Evolutionary conservation across 1,139 yeast genomes (phyloP), one percentile per base, ranked within the genome.

Genomic region (Spencermartinsiella ligniputridi): DNA sequence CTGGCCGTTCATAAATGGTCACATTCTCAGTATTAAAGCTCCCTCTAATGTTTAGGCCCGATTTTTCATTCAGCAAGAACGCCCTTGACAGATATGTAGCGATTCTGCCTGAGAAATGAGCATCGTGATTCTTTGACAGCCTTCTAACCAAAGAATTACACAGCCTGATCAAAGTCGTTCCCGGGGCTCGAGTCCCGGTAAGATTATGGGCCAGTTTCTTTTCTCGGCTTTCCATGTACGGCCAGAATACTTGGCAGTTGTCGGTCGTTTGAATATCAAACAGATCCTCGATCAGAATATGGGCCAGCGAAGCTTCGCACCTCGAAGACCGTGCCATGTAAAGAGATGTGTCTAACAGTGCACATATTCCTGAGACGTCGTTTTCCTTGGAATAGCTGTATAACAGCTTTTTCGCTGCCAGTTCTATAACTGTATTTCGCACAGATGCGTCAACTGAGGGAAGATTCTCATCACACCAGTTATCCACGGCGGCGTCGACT

Each of bases 1-100:
- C 36, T 15, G 35, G 39, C 34, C 49, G 51, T 20, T 55, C 56
- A 35, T 64, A 66, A 20, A 47, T 41, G 1, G 72, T 67, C 12
- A 55, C 52, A 47, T 68, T 68, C 17, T 62, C 71, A 1, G 53
- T 52, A 47, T 68, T 63, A 52, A 59, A 68, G 13, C 60, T 60
- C 0, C 72, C 72, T 11, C 67, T 58, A 16, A 63, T 58, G 41
- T 68, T 68, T 17, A 67, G 53, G 3, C 70, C 71, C 3, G 69
- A 63, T 36, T 65, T 62, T 43, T 68, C 72, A 32, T 59, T 55
- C 17, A 67, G 47, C 1, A 71, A 69, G 44, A 68, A 68, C 3
- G 70, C 70, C 12, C 61, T 48, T 2, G 71, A 64, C 24, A 68
- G 54, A 40, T 62, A 67, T 47, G 64, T 62, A 32, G 65, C 61